Base-by-base conservation (phyloP, 768 basidiomycete species). In the Termitomyces sp. region DNA sequence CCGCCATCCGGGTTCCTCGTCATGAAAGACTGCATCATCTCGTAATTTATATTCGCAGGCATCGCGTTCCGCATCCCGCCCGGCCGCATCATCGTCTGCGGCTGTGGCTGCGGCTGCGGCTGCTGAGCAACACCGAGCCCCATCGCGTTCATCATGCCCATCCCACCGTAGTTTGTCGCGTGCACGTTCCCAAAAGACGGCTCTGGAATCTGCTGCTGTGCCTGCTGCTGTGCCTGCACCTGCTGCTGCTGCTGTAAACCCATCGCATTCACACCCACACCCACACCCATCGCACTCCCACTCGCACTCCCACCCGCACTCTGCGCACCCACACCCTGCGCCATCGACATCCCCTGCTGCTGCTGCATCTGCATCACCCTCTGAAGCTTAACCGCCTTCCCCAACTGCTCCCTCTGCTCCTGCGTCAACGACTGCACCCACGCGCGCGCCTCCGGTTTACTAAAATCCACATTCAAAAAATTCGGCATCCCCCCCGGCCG, bases 21-120 rank as follows among this genome's bases (percentile, higher is more conserved):
- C 68, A 76, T 71, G 60, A 80, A 77, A 18, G 76, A 75, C 61
- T 79, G 77, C 66, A 80, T 66, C 65, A 78, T 73, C 63, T 78
- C 75, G 50, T 70, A 71, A 53, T 71, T 77, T 38, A 78, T 66
- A 55, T 68, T 69, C 43, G 69, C 59, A 55, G 64, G 54, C 47
- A 63, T 57, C 50, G 65, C 48, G 58, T 58, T 62, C 40, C 63
- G 52, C 60, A 59, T 64, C 4, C n/a, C n/a, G n/a, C n/a, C n/a
- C n/a, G 23, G 23, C 23, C 23, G 23, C 23, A 68, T 60, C 0
- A 67, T 62, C 13, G 55, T 54, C 61, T 64, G 52, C 10, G 40
- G 65, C 53, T 66, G 64, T 5, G 40, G 65, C 53, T 66, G 64
- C 10, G 40, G 65, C 61, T 64, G 52, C 5, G 40, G 65, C 32